Conservation (phyloP, 371 early-diverging fungal genomes). For the Mucor racemosus region DNA sequence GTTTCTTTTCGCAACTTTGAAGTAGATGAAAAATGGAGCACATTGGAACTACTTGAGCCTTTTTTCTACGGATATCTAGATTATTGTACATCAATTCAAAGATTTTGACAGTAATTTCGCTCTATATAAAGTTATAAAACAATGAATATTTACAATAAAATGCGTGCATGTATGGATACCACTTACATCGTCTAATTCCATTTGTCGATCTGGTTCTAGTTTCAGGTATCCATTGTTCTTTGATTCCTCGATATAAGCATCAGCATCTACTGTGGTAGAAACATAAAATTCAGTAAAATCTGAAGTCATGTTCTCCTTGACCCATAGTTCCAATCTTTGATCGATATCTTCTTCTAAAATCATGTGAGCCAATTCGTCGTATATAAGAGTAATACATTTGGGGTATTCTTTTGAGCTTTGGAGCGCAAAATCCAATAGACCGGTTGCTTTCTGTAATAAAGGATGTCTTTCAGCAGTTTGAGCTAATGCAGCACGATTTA, state of each 20-base stretch:
- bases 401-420: constrained; percentile 54
- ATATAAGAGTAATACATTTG: constrained; percentile 67
- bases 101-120: constrained; percentile 22
- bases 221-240: constrained; percentile 1
- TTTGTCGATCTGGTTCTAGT: constrained; percentile 39
- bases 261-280: constrained; percentile 43
- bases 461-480: constrained; percentile 36
- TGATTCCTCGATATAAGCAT: constrained; percentile 15
- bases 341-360: constrained; percentile 59
- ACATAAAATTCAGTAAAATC: constrained; percentile 71
- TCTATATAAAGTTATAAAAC: not conserved
- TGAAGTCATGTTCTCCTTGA: constrained; percentile 68
- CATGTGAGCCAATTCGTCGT: constrained; percentile 75
- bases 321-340: constrained; percentile 65
- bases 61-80: constrained; percentile 34
- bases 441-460: constrained; percentile 46
- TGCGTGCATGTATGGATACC: not conserved
- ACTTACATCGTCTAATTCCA: constrained; percentile 56
- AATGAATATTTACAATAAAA: not conserved
- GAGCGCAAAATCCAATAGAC: constrained; percentile 51
- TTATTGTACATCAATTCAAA: constrained; percentile 18
- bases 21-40: constrained; percentile 77
- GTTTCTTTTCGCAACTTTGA: constrained; percentile 70
- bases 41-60: constrained; percentile 55
- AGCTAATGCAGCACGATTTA: not conserved